These are phyloP conservation scores for Kwoniella europaea DNA, from an alignment of 768 basidiomycete genomes.

Conservation along the genomic window DNA sequence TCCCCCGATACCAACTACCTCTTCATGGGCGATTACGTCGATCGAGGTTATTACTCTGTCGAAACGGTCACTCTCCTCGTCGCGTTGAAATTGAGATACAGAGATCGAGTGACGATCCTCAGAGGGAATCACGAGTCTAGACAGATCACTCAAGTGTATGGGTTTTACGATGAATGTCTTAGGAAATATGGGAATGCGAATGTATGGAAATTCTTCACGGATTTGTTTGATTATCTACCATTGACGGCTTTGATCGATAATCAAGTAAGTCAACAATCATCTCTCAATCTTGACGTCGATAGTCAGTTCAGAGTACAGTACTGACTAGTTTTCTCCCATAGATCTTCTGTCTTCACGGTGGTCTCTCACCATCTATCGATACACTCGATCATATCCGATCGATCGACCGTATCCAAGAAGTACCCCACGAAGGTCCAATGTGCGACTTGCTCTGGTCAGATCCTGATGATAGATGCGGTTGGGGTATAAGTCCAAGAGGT, in stretches of 20 bases:
- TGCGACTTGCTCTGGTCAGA: slow-evolving; percentile 99
- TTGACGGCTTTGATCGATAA: slow-evolving; percentile 98
- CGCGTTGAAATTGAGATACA: slow-evolving; percentile 95
- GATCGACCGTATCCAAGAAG: slow-evolving; percentile 98
- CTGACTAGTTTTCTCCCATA: slow-evolving; percentile 54
- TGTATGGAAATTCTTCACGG: slow-evolving; percentile 99
- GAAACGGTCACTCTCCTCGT: slow-evolving; percentile 98
- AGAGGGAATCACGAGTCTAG: slow-evolving; percentile 98
- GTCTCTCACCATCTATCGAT: slow-evolving; percentile 97
- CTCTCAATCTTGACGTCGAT: background rate
- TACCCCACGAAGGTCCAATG: slow-evolving; percentile 99
- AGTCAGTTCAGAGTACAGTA: background rate
- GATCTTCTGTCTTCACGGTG: slow-evolving; percentile 99
- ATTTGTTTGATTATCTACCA: slow-evolving; percentile 96
- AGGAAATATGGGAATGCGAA: slow-evolving; percentile 99
- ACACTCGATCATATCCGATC: slow-evolving; percentile 98
- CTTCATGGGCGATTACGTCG: slow-evolving; percentile 99
- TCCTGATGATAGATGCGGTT: slow-evolving; percentile 97
- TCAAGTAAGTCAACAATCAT: slow-evolving; percentile 71
- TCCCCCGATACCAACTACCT: slow-evolving; percentile 99
- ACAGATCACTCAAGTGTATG: slow-evolving; percentile 99
- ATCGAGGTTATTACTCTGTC: slow-evolving; percentile 98
- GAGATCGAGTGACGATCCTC: slow-evolving; percentile 95
- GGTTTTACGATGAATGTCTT: slow-evolving; percentile 99
- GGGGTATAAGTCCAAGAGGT: slow-evolving; percentile 98